Evolutionary conservation across 2,329 filamentous ascomycete species (phyloP), one percentile per base, ranked within the genome.

Genomic region (Bipolaris gigantea): DNA sequence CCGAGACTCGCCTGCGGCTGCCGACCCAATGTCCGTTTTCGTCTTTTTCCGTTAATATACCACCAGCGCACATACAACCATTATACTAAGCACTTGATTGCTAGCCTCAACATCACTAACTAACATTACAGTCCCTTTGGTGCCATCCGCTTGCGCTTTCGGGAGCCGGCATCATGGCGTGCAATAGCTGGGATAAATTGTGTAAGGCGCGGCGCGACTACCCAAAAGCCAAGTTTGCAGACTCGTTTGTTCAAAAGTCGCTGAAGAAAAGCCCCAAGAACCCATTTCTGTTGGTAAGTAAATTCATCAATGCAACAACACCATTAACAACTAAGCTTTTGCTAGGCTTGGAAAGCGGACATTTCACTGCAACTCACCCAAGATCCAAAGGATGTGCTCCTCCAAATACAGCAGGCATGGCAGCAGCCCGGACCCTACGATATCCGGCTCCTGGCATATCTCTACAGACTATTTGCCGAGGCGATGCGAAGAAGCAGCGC

Each of bases 211-310:
- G 66, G 55, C 66, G 65, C 32, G 69, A 72, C 38, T 68, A 68
- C 44, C 63, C 69, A 13, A 73, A 69, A 55, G 61, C 70, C 34
- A 74, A 73, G 59, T 66, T 68, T 47, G 73, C 72, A 39, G 57
- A 69, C 18, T 60, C 64, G 19, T 68, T 72, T 36, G 67, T 70
- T 23, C 58, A 59, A 34, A 73, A 70, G 52, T 61, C 66, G 34
- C 62, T 74, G 23, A 74, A 75, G 56, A 75, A 73, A 52, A 63
- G 61, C 8, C 66, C 71, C 16, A 61, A 64, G 21, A 73, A 75
- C 45, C 69, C 73, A n/a, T 75, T 71, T 57, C 58, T 74, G 25
- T 45, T 65, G 43, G 71, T 70, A 67, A 39, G 56, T 21, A 3
- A 18, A 15, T 34, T 35, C 55, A 15, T 32, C 2, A 23, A 25